These are phyloP conservation scores for Hyaloscypha variabilis DNA, from an alignment of 495 filamentous ascomycete genomes.

Conservation along the genomic window DNA sequence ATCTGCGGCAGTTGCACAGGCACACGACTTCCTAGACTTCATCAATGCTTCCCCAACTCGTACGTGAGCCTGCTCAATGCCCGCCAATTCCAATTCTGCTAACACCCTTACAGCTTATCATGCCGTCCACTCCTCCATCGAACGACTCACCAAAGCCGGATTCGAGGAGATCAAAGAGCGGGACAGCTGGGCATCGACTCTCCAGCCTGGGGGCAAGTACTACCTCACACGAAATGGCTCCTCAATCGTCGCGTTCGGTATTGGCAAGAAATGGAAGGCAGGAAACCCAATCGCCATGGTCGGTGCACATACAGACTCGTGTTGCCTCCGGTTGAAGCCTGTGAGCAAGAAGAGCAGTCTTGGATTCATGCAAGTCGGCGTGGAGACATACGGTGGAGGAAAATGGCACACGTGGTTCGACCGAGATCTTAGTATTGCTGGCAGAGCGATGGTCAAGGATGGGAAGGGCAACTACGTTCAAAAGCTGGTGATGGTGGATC, in stretches of 20 bases:
- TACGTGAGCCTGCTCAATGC: constrained; percentile 46
- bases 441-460: constrained; percentile 79
- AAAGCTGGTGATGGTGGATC: constrained; percentile 87
- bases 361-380: constrained; percentile 94
- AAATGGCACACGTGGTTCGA: constrained; percentile 90
- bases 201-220: constrained; percentile 91
- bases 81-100: constrained; percentile 16
- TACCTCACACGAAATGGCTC: constrained; percentile 94
- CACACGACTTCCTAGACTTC: constrained; percentile 87
- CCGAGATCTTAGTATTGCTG: constrained; percentile 88
- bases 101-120: constrained; percentile 74
- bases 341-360: constrained; percentile 81
- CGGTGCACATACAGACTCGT: constrained; percentile 95
- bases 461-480: constrained; percentile 75
- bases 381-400: constrained; percentile 95
- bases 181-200: constrained; percentile 80
- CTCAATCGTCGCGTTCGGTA: constrained; percentile 91
- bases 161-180: constrained; percentile 90
- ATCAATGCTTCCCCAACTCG: constrained; percentile 94
- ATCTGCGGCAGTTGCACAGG: constrained; percentile 58
- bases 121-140: constrained; percentile 78
- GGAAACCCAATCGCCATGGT: constrained; percentile 95
- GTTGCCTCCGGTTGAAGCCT: constrained; percentile 88
- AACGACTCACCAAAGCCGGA: constrained; percentile 75
- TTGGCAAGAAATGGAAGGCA: constrained; percentile 90